phyloP scores from a whole-genome alignment of 2,329 filamentous ascomycete species.

The Fusarium caatingaense region DNA sequence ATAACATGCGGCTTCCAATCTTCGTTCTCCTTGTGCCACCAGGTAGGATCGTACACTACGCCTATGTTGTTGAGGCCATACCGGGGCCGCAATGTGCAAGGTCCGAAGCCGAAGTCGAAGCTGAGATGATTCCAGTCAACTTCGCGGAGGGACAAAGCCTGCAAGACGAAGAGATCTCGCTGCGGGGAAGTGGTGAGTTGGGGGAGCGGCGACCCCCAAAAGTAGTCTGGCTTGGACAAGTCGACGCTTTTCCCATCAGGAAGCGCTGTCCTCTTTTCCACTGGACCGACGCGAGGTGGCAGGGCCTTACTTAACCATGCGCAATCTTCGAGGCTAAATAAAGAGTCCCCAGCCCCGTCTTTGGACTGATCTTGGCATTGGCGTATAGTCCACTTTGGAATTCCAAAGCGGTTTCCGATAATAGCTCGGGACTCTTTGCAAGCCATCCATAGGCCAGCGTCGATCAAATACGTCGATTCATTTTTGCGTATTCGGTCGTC shows the following conservation, averaged over 20 bases:
- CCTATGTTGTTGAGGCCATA: not conserved
- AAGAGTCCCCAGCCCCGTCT: not conserved
- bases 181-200: constrained; percentile 2
- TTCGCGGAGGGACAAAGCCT: not conserved
- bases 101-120: not conserved
- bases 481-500: not conserved
- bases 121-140: not conserved
- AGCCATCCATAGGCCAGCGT: constrained; percentile 19
- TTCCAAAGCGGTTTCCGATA: not conserved
- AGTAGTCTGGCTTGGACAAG: not conserved
- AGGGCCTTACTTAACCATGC: too few relatives aligned
- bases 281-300: too few relatives aligned
- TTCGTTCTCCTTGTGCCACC: not conserved
- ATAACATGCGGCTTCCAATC: not conserved
- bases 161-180: constrained; percentile 20
- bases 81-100: rapidly evolving
- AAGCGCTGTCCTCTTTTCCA: not conserved
- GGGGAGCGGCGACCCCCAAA: not conserved
- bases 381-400: too few relatives aligned
- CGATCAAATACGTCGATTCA: constrained; percentile 9
- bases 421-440: constrained; percentile 14
- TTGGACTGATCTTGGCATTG: not conserved
- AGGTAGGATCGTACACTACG: constrained; percentile 12
- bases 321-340: too few relatives aligned
- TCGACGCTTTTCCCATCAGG: not conserved